Evolutionary conservation across 108 stramenopile genomes (phyloP), one percentile per base, ranked within the genome.

Genomic region (Schizochytrium sp.): DNA sequence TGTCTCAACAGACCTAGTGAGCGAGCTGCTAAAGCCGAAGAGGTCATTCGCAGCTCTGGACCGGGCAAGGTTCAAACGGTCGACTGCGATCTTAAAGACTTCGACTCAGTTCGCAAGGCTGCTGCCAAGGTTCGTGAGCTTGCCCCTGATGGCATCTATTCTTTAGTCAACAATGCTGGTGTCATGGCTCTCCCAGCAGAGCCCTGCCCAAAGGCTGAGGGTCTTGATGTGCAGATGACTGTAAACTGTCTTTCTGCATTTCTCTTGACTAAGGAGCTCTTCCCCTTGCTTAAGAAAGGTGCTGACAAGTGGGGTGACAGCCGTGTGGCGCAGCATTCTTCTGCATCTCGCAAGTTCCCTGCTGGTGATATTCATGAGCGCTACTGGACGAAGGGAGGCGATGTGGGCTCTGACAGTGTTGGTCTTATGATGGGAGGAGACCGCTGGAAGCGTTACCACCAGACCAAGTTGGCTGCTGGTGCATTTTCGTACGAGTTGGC

Each of bases 201-300:
- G n/a, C 93, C 94, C 61, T 76, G 61, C 3, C 90, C 91, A 2
- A 95, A 93, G 28, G 58, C 72, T 72, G 95, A 96, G 87, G 95
- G 95, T 57, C 94, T 92, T 59, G 94, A 95, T 61, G 72, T 93
- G 50, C 92, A 94, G 61, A 94, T 94, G 92, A 92, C 93, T 60
- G 93, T 93, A 42, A 95, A 95, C 88, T 69, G 90, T 87, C 57
- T 96, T 41, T 90, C 92, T 49, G 94, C 94, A 50, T 95, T 95
- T 89, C 72, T 96, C 12, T 90, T 96, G 59, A 91, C 93, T 50
- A 91, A 91, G 87, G 89, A 91, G 61, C 83, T 96, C n/a, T 91
- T 89, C 57, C 94, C 94, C 3, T 72, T 90, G 15, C 61, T 95
- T 46, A 61, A 93, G 61, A 83, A 90, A 46, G 95, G 93, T 2